A percentile compares a stretch with the other conserved stretches of the same genome.
These are phyloP conservation scores for Colletotrichum tanaceti DNA, from an alignment of 2,329 filamentous ascomycete species.

Conservation along the genomic window DNA sequence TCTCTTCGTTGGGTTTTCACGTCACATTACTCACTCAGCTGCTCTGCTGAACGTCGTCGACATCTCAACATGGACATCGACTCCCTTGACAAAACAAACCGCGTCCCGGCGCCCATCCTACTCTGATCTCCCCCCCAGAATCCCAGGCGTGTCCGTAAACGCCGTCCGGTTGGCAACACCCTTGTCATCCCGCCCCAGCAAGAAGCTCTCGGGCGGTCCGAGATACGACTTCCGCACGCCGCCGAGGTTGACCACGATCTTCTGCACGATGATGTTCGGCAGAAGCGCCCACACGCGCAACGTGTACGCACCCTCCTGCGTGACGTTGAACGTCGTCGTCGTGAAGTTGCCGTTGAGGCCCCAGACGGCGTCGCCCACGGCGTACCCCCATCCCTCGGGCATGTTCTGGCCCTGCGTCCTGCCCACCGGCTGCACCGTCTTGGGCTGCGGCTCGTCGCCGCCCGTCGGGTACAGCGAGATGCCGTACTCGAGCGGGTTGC, in stretches of 20 bases:
- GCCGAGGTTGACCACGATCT: conserved; percentile 66
- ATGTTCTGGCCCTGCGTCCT: conserved; percentile 54
- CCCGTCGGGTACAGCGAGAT: conserved; percentile 58
- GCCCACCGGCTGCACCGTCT: conserved; percentile 56
- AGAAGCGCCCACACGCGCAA: conserved; percentile 64
- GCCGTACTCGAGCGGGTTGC: conserved; percentile 62
- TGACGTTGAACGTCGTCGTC: conserved; percentile 57
- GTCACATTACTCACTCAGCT: neutral
- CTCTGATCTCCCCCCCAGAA: conserved; percentile 25
- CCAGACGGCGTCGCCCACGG: conserved; percentile 61
- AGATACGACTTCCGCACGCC: conserved; percentile 66
- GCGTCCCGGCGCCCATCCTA: neutral
- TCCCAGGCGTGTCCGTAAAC: conserved; percentile 47
- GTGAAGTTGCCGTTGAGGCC: conserved; percentile 57
- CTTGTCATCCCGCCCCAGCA: conserved; percentile 54
- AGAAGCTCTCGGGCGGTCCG: conserved; percentile 67
- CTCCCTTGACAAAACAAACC: too few species aligned
- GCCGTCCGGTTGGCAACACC: conserved; percentile 53
- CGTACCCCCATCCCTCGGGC: conserved; percentile 56
- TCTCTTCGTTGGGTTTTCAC: neutral
- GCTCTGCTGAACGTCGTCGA: too few species aligned
- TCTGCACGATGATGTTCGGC: conserved; percentile 66
- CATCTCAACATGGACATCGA: too few species aligned
- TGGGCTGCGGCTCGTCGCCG: conserved; percentile 46
- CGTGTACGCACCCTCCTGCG: conserved; percentile 58